phyloP scores from a whole-genome alignment of 345 rosid genomes.

The Tarenaya hassleriana region DNA sequence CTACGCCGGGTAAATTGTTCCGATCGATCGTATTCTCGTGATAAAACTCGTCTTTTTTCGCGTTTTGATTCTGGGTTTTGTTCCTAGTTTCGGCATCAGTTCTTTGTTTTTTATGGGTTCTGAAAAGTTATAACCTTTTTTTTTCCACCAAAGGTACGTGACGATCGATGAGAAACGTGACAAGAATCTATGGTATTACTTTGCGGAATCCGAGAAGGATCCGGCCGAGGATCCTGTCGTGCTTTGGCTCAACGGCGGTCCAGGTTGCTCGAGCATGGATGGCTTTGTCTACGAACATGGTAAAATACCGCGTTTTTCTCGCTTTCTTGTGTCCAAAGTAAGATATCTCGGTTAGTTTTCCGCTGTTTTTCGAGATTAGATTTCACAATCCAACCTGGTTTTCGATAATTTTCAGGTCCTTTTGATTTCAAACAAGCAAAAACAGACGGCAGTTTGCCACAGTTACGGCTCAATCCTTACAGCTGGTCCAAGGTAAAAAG shows the following conservation, averaged over 20 bases:
- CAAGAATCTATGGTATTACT: conserved; percentile 70
- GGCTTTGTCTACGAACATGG: conserved; percentile 87
- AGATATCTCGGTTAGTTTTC: too few relatives aligned
- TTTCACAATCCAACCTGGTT: not conserved
- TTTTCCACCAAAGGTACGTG: conserved; percentile 68
- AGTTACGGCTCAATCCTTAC: conserved; percentile 60
- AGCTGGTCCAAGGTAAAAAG: conserved; percentile 89
- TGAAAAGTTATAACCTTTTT: conserved; percentile 4
- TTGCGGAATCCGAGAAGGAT: conserved; percentile 68
- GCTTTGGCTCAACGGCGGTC: conserved; percentile 96
- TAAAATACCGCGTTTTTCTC: conserved; percentile 18
- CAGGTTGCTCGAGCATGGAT: conserved; percentile 95
- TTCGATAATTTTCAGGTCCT: conserved; percentile 48
- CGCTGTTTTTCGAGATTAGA: not conserved
- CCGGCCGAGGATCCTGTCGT: conserved; percentile 70
- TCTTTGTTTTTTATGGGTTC: not conserved
- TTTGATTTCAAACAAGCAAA: conserved; percentile 59
- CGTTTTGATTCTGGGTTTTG: not conserved
- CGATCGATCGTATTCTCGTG: not conserved
- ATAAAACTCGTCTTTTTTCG: not conserved
- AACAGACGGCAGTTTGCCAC: conserved; percentile 31
- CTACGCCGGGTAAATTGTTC: conserved; percentile 57
- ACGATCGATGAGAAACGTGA: conserved; percentile 39
- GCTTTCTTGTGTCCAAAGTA: not conserved
- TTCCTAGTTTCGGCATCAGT: not conserved